Evolutionary conservation across 148 eudicot species (phyloP).

Genomic region (Dianthus caryophyllus): DNA sequence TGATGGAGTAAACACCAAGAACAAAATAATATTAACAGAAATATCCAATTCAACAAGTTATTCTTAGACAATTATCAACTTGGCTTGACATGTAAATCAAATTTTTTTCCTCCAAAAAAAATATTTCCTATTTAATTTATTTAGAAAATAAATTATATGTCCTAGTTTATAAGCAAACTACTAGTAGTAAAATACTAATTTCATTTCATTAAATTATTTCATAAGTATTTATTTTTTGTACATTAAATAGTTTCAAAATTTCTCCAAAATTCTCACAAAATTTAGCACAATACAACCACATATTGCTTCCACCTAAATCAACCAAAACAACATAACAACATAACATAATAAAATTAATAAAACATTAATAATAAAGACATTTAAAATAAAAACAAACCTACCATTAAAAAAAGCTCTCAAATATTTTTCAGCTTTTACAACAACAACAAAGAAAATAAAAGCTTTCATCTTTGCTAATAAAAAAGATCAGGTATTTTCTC

Average conservation of each 20-base stretch:
- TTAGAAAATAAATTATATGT: background rate
- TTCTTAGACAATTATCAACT: conserved; percentile 41
- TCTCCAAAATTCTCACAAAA: background rate
- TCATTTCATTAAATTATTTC: background rate
- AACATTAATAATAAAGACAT: too few relatives aligned
- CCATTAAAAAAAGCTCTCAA: conserved; percentile 8
- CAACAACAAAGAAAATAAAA: background rate
- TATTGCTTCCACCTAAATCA: conserved; percentile 6
- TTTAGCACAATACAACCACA: conserved; percentile 13
- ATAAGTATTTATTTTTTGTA: background rate
- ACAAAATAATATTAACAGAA: conserved; percentile 14
- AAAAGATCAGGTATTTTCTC: conserved; percentile 24
- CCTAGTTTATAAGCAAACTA: conserved; percentile 15
- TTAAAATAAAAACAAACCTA: background rate
- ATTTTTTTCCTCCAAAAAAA: conserved; percentile 8
- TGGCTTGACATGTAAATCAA: conserved; percentile 34
- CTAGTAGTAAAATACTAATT: background rate
- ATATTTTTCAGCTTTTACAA: background rate
- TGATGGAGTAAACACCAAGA: conserved; percentile 22
- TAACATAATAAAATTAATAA: background rate
- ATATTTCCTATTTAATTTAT: background rate
- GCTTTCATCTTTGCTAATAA: background rate
- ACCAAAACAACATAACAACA: conserved; percentile 18
- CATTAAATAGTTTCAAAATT: background rate
- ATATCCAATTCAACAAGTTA: conserved; percentile 36